Conservation (phyloP, 2,329 filamentous ascomycete genomes). For the Aureobasidium leucospermi region DNA sequence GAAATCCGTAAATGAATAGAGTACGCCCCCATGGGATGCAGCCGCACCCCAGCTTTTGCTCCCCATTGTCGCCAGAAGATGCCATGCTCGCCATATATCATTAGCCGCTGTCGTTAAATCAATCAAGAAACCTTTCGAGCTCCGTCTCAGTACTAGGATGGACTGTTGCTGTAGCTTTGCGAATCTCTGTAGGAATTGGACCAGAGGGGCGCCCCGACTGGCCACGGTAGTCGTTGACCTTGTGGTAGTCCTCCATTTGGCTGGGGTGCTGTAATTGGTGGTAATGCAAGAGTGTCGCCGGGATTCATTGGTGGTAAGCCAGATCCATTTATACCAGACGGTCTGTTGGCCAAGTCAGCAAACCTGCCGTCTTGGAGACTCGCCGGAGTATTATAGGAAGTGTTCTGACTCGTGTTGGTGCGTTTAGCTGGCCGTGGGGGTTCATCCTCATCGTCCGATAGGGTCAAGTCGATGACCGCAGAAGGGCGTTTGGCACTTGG, state of each 20-base stretch:
- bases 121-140: not conserved
- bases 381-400: slow-evolving; percentile 17
- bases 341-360: slow-evolving; percentile 17
- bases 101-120: slow-evolving; percentile 6
- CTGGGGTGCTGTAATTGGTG: slow-evolving; percentile 20
- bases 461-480: slow-evolving; percentile 43
- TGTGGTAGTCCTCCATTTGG: slow-evolving; percentile 13
- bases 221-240: slow-evolving; percentile 12
- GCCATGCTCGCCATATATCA: slow-evolving; percentile 3
- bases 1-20: not conserved
- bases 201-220: slow-evolving; percentile 1
- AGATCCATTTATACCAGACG: slow-evolving; percentile 17
- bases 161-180: slow-evolving; percentile 12
- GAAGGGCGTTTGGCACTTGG: slow-evolving; percentile 36
- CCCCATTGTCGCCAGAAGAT: not conserved
- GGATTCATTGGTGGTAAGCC: slow-evolving; percentile 12
- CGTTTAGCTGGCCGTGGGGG: slow-evolving; percentile 28
- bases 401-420: slow-evolving; percentile 20
- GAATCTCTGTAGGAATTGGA: slow-evolving; percentile 1
- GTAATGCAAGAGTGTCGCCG: slow-evolving; percentile 17
- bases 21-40: not conserved
- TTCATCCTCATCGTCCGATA: slow-evolving; percentile 42
- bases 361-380: slow-evolving; percentile 15
- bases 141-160: not conserved
- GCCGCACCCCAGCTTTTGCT: not conserved